Evolutionary conservation across 345 rosid species (phyloP).

Genomic region (Gossypium herbaceum): DNA sequence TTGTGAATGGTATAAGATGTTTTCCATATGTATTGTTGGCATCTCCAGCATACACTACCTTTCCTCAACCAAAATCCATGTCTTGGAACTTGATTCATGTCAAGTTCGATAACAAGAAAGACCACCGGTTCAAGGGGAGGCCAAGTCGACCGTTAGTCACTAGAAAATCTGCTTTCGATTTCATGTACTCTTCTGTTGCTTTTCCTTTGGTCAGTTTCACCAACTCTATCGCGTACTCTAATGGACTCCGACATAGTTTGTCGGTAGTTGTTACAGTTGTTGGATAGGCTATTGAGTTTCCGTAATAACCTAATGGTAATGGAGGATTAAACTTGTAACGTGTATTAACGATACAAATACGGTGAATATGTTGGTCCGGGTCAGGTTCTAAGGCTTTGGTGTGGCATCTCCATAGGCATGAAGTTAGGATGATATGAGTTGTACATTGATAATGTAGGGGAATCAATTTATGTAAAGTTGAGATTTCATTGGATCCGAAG

Average conservation of each 20-base stretch:
- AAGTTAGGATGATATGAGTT: conserved; percentile 20
- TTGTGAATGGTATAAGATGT: background rate
- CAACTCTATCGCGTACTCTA: conserved; percentile 12
- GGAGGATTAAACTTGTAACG: conserved; percentile 21
- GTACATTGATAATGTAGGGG: conserved; percentile 21
- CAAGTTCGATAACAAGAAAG: background rate
- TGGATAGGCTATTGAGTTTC: background rate
- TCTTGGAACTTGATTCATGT: background rate
- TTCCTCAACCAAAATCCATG: background rate
- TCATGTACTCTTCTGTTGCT: conserved; percentile 23
- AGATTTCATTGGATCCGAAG: conserved; percentile 16
- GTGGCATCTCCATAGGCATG: conserved; percentile 37
- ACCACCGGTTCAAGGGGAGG: background rate
- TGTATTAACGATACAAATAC: conserved; percentile 26
- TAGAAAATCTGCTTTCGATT: conserved; percentile 21
- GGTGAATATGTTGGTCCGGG: conserved; percentile 25
- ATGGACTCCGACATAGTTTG: conserved; percentile 6
- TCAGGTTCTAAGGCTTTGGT: conserved; percentile 25
- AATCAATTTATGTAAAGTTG: conserved; percentile 17
- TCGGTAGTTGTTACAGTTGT: background rate
- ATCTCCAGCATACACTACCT: background rate
- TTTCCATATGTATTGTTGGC: background rate
- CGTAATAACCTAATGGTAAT: background rate
- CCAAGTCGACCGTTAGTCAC: background rate
- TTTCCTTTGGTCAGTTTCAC: conserved; percentile 18